Base-by-base conservation (phyloP, 169 alveolate genomes). In the Plasmodium gallinaceum region DNA sequence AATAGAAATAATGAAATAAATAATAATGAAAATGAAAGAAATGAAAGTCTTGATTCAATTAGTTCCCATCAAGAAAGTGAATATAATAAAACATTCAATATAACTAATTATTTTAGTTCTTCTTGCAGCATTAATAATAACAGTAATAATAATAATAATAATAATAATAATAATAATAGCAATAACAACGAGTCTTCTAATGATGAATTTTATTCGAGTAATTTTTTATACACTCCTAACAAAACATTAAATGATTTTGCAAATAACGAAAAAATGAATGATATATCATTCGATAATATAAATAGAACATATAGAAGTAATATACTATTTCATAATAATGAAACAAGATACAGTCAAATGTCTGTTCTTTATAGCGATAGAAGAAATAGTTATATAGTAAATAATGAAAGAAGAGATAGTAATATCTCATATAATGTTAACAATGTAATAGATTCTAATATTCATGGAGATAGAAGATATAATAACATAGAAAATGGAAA, bases 191-290 rank as follows among this genome's bases (percentile, higher is more conserved):
- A 78, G 6, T 78, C 89, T 45, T 80, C 90, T 68, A 86, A 86
- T 42, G 92, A 86, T 32, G 87, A 70, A 52, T 70, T 48, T 18
- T 86, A 60, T 51, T 61, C 88, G 7, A 86, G 60, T 22, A 86
- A 71, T 62, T 86, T 86, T 86, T 86, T 86, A 60, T 86, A 86
- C 43, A 83, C 91, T 14, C 91, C 91, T 18, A 83, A 66, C 24
- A 83, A 83, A 32, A 10, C 73, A 16, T 22, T 71, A 54, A 75
- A 68, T 45, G 18, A 12, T n/a, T 26, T 22, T 12, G 42, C 37
- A 2, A 70, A 80, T 16, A 58, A 80, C 0, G 42, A 80, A 6
- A 80, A 68, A 45, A 68, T 18, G 5, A 80, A 80, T 72, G 80
- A 80, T 62, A 80, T 80, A 26, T 68, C 85, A 5, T 80, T 80